Base-by-base conservation (phyloP, 495 filamentous ascomycete genomes). In the Podospora fimiseda region DNA sequence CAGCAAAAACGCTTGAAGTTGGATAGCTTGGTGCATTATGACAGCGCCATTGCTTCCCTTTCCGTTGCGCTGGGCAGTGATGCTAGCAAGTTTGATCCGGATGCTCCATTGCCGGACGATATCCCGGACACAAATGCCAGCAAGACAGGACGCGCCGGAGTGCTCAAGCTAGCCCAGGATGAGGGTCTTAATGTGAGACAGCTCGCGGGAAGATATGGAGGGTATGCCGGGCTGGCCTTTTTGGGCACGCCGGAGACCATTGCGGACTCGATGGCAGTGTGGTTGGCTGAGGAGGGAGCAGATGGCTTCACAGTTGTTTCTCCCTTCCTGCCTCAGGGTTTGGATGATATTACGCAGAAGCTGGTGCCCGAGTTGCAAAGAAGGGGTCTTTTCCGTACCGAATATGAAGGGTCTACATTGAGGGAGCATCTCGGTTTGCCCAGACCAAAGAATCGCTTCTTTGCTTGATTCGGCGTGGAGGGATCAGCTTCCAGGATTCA, bases 31-130 rank as follows among this genome's bases (percentile, higher is more conserved):
- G 78, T 81, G 9, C 74, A 81, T 53, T 79, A 80, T 30, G 77
- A 81, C 24, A 80, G 73, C 60, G 68, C 72, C 9, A 75, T 81
- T 59, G 76, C 76, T n/a, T 78, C 75, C 9, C 60, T 81, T 40
- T 78, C 74, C 2, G 66, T 79, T 21, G 52, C 62, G 3, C 65
- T 81, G 5, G 77, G 77, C 2, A 62, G 50, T 2, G 77, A 81
- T 62, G 74, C 64, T 9, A 66, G 71, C 9, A 58, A 49, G 0
- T 70, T 81, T 37, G 75, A 80, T 22, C 75, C 75, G 0, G 76
- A 81, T 42, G 66, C 55, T 1, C 71, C 71, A 0, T 58, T 81
- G 19, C 78, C 77, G n/a, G 54, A 56, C 0, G 72, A 77, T 13
- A 51, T 80, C 15, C 73, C 74, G 0, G 74, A 79, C 54, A 77